Base-by-base conservation (phyloP, 305 asterid species). In the Solanum hybrid region DNA sequence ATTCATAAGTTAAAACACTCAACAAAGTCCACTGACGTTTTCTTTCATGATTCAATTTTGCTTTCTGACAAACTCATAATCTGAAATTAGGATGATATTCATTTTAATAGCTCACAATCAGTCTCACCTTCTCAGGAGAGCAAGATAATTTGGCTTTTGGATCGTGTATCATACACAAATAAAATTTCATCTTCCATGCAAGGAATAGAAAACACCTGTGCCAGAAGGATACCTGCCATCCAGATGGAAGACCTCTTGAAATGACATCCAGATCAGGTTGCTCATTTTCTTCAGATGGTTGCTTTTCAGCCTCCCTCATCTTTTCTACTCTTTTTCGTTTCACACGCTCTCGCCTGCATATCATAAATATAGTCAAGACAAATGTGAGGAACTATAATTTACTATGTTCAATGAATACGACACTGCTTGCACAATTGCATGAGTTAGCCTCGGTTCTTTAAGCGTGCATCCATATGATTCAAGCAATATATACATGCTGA, bases 331-430 rank as follows among this genome's bases (percentile, higher is more conserved):
- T 95, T 95, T 91, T 96, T 90, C 98, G 98, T 93, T 95, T 98
- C 89, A 98, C 99, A 39, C 99, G 95, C 90, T 95, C 99, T 91
- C 98, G 95, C 99, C 99, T 98, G 93, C 91, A 87, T 13, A 81
- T 91, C 93, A 92, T 31, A 87, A 72, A 73, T 57, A 57, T 13
- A 89, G 89, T 91, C 88, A 75, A 61, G 79, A 89, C 68, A 37
- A 84, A 84, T 10, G 73, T 87, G 34, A 87, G 14, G 84, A 91
- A 41, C 79, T 34, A 45, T 38, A 29, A 85, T 34, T 83, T 65
- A 41, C 51, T 3, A 10, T 9, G 70, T 31, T 17, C 20, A 80
- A 37, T 65, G 32, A 27, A 26, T 57, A 61, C 20, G 8, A 57
- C 32, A 86, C 78, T 1, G 78, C 78, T 57, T 61, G 89, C 78